Base-by-base conservation (phyloP, 148 eudicot genomes). In the Chenopodium berlandieri region DNA sequence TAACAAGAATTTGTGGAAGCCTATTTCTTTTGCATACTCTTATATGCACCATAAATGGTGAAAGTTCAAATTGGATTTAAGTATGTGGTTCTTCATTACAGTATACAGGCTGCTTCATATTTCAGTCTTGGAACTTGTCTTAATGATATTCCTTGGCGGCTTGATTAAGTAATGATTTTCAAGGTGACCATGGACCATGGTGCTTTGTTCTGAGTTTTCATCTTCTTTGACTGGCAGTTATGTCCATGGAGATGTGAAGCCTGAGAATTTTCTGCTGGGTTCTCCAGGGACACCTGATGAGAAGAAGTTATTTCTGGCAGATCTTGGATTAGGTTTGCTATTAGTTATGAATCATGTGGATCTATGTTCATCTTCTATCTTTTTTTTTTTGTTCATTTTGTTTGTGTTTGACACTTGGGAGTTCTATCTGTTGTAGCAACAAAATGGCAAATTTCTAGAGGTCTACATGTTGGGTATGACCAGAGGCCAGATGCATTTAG, bases 211-310 rank as follows among this genome's bases (percentile, higher is more conserved):
- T 67, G 37, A 66, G 19, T 17, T 48, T 74, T 70, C 46, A 34
- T 23, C 60, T 32, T 74, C 1, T 66, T 65, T 73, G 52, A 6
- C 34, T 73, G 75, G 77, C 83, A 93, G 98, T 56, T 95, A 92
- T 80, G 97, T 95, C 75, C 98, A 95, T 83, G 98, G 98, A 31
- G 98, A 95, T 86, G 93, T 95, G 60, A 95, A 95, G 85, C 98
- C 98, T 22, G 97, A 95, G 76, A 95, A 95, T 82, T 92, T 95
- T 88, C 71, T 95, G 88, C 94, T 95, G 87, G 98, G 98, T 25
- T 80, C 93, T 7, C 90, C 97, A 23, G 96, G 93, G 71, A 93
- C 97, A 66, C 85, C 91, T 63, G 91, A 95, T 80, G 98, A 90
- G 84, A 95, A 92, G 75, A 95, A 87, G 73, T 83, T 95, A 64